These are phyloP conservation scores for Mortierella sp. DNA, from an alignment of 371 early-diverging fungal species.

Conservation along the genomic window DNA sequence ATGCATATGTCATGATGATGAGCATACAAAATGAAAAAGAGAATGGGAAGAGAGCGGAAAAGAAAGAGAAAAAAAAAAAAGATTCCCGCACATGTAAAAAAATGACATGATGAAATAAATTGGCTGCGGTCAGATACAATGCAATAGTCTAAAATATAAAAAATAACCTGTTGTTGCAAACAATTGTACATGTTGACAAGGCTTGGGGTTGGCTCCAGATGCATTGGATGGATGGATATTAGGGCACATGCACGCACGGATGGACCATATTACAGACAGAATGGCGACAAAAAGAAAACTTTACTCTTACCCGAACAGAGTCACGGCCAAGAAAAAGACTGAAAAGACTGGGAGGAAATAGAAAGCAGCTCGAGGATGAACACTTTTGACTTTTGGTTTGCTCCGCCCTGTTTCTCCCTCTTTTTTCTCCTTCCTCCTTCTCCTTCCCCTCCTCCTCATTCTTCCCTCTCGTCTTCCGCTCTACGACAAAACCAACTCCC, in stretches of 20 bases:
- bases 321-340: not conserved
- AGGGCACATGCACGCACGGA: constrained; percentile 4
- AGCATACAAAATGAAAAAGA: no score
- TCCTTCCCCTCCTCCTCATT: not conserved
- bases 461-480: not conserved
- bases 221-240: no score
- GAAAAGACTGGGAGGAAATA: not conserved
- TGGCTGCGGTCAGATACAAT: no score
- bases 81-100: no score
- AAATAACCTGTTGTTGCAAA: no score
- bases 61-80: no score
- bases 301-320: not conserved
- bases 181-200: no score
- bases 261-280: not conserved
- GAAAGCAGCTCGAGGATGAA: not conserved
- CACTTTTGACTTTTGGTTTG: not conserved
- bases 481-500: not conserved
- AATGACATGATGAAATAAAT: no score
- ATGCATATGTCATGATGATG: no score
- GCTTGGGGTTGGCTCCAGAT: no score
- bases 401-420: not conserved
- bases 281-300: not conserved
- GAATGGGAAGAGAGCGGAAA: no score
- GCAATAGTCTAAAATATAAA: no score
- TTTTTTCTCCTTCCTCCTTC: not conserved